phyloP scores from a whole-genome alignment of 2,329 filamentous ascomycete genomes.

The Fusarium paranaense region DNA sequence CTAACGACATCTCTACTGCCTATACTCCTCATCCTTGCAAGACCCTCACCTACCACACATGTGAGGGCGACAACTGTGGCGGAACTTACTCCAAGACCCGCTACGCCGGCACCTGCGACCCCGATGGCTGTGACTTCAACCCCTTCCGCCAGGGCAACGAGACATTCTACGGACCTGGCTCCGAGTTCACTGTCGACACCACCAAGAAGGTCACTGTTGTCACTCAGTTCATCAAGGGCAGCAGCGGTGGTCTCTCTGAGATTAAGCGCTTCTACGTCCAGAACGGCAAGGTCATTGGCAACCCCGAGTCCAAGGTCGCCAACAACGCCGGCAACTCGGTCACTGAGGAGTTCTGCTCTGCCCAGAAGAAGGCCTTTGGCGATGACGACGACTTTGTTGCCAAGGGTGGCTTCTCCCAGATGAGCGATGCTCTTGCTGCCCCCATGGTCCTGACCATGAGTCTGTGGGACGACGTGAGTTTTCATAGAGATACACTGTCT shows the following conservation, averaged over 20 bases:
- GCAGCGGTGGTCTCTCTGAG: constrained; percentile 65
- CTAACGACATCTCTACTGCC: constrained; percentile 72
- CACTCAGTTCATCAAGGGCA: constrained; percentile 67
- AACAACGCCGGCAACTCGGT: constrained; percentile 59
- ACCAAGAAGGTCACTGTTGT: constrained; percentile 71
- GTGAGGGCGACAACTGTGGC: constrained; percentile 62
- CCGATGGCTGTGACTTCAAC: constrained; percentile 78
- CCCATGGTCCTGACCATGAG: constrained; percentile 62
- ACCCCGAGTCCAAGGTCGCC: constrained; percentile 56
- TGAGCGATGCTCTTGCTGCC: constrained; percentile 58
- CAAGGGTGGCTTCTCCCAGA: constrained; percentile 67
- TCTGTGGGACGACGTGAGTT: constrained; percentile 68
- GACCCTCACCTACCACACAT: constrained; percentile 60
- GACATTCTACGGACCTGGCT: constrained; percentile 69
- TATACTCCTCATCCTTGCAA: constrained; percentile 74
- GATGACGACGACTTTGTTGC: constrained; percentile 64
- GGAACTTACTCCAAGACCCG: constrained; percentile 63
- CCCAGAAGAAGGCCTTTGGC: constrained; percentile 67
- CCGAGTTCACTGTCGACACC: constrained; percentile 68
- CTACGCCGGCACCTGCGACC: constrained; percentile 72
- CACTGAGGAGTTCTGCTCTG: constrained; percentile 67
- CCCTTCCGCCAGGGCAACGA: constrained; percentile 72
- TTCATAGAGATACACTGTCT: neutral
- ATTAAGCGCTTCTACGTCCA: constrained; percentile 75
- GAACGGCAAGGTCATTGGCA: constrained; percentile 67